Evolutionary conservation across 306 rosid genomes (phyloP).

Genomic region (Cucumis hystrix): DNA sequence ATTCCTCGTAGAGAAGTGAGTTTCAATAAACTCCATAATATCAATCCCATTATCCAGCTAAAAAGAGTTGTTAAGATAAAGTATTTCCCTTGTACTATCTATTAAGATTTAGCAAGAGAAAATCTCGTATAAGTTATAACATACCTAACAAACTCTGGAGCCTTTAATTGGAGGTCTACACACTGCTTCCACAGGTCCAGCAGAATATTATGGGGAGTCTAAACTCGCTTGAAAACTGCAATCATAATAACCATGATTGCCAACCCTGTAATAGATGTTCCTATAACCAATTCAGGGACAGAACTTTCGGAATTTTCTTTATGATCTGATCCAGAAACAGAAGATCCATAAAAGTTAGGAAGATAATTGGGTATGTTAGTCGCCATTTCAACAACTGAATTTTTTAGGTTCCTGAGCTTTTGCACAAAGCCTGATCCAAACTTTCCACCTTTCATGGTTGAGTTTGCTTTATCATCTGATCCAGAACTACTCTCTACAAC

Average conservation of each 20-base stretch:
- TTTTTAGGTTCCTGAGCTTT: constrained; percentile 26
- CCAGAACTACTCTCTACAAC: constrained; percentile 11
- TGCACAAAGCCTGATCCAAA: not conserved
- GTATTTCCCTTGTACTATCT: not conserved
- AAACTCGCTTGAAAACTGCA: constrained; percentile 45
- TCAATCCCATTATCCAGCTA: not conserved
- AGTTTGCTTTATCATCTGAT: constrained; percentile 14
- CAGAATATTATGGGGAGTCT: constrained; percentile 1
- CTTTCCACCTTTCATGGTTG: not conserved
- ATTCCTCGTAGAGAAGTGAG: not conserved
- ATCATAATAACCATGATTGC: constrained; percentile 56
- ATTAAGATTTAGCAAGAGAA: not conserved
- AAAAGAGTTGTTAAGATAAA: not conserved
- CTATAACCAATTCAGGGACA: not conserved
- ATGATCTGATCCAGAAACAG: constrained; percentile 13
- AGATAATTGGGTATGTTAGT: constrained; percentile 19
- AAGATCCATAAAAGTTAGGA: constrained; percentile 33
- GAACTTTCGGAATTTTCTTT: constrained; percentile 8
- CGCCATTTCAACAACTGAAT: constrained; percentile 28
- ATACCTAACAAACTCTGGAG: not conserved
- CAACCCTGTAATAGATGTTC: constrained; percentile 46
- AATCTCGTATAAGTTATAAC: not conserved
- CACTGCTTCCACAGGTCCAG: not conserved
- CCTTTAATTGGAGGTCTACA: not conserved
- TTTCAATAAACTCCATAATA: not conserved